Evolutionary conservation across 441 rosid genomes (phyloP).

Genomic region (Pelargonium fulgidum): DNA sequence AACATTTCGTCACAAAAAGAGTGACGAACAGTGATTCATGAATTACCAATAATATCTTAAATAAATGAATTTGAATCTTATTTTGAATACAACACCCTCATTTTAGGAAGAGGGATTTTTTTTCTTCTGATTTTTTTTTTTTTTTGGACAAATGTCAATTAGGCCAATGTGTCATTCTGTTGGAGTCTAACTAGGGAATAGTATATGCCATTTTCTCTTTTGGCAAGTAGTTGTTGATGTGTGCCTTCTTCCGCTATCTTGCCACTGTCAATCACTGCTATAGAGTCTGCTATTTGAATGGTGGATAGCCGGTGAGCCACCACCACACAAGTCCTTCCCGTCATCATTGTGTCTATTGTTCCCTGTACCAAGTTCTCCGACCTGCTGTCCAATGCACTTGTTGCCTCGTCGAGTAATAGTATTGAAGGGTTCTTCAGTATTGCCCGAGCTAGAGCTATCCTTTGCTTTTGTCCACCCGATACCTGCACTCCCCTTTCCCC

Average conservation of each 20-base stretch:
- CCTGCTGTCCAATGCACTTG: constrained; percentile 24
- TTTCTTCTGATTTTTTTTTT: neutral
- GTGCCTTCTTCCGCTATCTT: constrained; percentile 46
- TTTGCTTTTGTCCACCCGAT: too few relatives aligned
- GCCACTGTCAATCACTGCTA: constrained; percentile 39
- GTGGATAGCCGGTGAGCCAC: constrained; percentile 40
- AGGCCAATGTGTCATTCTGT: neutral
- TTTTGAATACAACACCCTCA: too few relatives aligned
- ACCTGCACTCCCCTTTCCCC: constrained; percentile 15
- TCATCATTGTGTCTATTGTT: constrained; percentile 34
- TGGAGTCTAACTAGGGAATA: constrained; percentile 39
- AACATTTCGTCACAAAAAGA: too few relatives aligned
- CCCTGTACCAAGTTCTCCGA: constrained; percentile 38
- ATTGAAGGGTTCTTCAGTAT: constrained; percentile 22
- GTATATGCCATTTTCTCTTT: constrained; percentile 33
- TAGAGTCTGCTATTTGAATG: constrained; percentile 30
- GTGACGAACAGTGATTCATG: too few relatives aligned
- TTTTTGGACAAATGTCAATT: neutral
- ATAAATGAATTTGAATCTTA: too few relatives aligned
- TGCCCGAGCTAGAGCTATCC: constrained; percentile 21
- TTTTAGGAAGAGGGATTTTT: too few relatives aligned
- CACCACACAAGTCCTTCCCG: constrained; percentile 34
- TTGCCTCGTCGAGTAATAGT: constrained; percentile 5
- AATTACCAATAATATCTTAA: too few relatives aligned
- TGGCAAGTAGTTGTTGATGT: constrained; percentile 31